A percentile compares a stretch with the other conserved stretches of the same genome.
phyloP scores from a whole-genome alignment of 495 filamentous ascomycete species.

The Hypoxylon intermedium region DNA sequence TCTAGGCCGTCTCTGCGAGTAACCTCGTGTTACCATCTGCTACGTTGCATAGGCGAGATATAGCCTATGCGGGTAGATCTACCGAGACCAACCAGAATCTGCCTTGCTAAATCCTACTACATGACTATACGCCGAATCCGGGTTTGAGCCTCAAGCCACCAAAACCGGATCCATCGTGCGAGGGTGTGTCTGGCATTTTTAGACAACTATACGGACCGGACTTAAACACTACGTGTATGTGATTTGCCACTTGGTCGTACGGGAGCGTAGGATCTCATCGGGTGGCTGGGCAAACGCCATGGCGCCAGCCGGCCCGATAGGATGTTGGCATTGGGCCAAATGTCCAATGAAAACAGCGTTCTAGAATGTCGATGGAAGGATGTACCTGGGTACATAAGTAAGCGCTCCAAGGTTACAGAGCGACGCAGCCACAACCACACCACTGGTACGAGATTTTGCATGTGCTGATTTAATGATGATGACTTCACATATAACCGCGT shows the following conservation, averaged over 20 bases:
- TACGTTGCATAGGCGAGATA: constrained; percentile 12
- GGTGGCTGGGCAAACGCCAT: constrained; percentile 17
- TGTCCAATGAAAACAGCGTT: too few relatives aligned
- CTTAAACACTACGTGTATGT: too few relatives aligned
- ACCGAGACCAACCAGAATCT: not conserved
- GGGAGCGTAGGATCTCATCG: not conserved
- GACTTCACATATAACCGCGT: not conserved
- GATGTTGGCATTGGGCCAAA: not conserved
- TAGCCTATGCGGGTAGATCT: not conserved
- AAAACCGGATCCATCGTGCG: not conserved
- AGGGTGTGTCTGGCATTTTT: not conserved
- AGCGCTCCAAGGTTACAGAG: not conserved
- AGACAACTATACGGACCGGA: too few relatives aligned
- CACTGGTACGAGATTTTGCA: not conserved
- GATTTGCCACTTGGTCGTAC: constrained; percentile 1
- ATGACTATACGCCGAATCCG: not conserved
- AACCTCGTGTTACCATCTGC: not conserved
- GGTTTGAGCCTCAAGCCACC: constrained; percentile 8
- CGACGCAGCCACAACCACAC: constrained; percentile 7
- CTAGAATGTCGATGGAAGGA: not conserved
- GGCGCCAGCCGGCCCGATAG: constrained; percentile 12
- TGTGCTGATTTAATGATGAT: not conserved
- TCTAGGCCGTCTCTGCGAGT: not conserved
- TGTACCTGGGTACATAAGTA: too few relatives aligned
- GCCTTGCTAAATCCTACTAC: not conserved